These are phyloP conservation scores for Calamus simplicifolius DNA, from an alignment of 176 grass and related monocot species.

Conservation along the genomic window DNA sequence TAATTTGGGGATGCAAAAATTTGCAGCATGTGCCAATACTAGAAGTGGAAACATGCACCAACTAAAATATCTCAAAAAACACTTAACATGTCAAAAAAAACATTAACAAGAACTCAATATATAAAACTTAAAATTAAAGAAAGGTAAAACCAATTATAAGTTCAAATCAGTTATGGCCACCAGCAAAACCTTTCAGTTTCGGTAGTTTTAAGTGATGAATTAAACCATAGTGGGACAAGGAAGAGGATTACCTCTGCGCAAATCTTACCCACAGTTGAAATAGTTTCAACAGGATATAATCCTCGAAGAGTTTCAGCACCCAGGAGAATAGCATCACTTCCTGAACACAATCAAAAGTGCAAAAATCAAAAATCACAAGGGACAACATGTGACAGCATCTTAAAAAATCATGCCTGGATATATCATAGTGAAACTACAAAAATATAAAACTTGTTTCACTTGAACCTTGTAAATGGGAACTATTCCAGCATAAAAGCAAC, in stretches of 20 bases:
- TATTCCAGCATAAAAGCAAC: not conserved
- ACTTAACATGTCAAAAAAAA: too few species aligned
- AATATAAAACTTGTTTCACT: not conserved
- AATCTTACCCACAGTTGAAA: constrained; percentile 85
- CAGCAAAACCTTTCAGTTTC: too few species aligned
- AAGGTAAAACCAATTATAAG: too few species aligned
- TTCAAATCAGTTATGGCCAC: too few species aligned
- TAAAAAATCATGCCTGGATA: not conserved
- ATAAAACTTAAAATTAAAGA: too few species aligned
- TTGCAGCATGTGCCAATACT: too few species aligned
- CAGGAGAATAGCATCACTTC: constrained; percentile 97
- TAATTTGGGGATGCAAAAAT: too few species aligned
- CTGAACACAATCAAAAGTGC: constrained; percentile 19
- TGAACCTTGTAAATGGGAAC: not conserved
- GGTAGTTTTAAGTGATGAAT: too few species aligned
- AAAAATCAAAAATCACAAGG: not conserved
- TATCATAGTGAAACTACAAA: not conserved
- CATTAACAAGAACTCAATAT: too few species aligned
- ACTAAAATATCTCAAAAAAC: too few species aligned
- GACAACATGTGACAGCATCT: not conserved
- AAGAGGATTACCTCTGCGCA: constrained; percentile 66
- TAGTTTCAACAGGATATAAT: constrained; percentile 93
- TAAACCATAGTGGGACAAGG: too few species aligned
- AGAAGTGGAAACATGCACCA: too few species aligned
- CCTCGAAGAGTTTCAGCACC: constrained; percentile 96